Evolutionary conservation across 1,284 basidiomycete genomes (phyloP).

Genomic region (Ceratobasidium sp.): DNA sequence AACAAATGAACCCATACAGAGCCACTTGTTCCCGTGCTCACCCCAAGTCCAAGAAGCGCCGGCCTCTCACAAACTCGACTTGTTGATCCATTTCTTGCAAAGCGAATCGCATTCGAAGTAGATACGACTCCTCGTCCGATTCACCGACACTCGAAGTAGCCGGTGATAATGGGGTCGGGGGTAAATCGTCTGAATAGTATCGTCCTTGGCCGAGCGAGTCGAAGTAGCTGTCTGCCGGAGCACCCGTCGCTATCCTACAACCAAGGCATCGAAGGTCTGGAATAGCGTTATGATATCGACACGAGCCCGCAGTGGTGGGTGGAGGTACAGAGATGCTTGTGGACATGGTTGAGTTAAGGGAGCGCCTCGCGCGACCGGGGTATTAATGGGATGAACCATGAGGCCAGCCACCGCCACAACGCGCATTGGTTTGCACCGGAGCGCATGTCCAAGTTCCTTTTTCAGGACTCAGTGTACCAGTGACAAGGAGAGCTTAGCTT

Average conservation of each 20-base stretch:
- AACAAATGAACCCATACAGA: not conserved
- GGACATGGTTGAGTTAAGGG: conserved; percentile 12
- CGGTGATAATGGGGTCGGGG: conserved; percentile 4
- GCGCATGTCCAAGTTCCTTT: not conserved
- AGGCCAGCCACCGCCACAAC: not conserved
- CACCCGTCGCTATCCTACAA: conserved; percentile 40
- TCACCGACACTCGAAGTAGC: conserved; percentile 1
- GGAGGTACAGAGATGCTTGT: not conserved
- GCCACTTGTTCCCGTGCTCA: not conserved
- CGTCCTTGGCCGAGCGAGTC: conserved; percentile 14
- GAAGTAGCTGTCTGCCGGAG: conserved; percentile 29
- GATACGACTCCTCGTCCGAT: conserved; percentile 41
- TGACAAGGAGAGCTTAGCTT: not conserved
- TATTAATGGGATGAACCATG: not conserved
- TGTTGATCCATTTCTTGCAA: conserved; percentile 34
- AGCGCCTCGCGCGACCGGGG: not conserved
- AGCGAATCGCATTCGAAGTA: conserved; percentile 36
- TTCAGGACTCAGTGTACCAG: not conserved
- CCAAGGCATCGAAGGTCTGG: conserved; percentile 24
- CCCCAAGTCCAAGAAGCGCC: conserved; percentile 46
- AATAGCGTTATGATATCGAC: conserved; percentile 1
- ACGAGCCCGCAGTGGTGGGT: not conserved
- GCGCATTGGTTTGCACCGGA: not conserved
- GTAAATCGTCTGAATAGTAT: not conserved
- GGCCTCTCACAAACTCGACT: conserved; percentile 25